A percentile compares a stretch with the other conserved stretches of the same genome.
These are phyloP conservation scores for Boletellus sp. DNA, from an alignment of 768 basidiomycete genomes.

Conservation along the genomic window DNA sequence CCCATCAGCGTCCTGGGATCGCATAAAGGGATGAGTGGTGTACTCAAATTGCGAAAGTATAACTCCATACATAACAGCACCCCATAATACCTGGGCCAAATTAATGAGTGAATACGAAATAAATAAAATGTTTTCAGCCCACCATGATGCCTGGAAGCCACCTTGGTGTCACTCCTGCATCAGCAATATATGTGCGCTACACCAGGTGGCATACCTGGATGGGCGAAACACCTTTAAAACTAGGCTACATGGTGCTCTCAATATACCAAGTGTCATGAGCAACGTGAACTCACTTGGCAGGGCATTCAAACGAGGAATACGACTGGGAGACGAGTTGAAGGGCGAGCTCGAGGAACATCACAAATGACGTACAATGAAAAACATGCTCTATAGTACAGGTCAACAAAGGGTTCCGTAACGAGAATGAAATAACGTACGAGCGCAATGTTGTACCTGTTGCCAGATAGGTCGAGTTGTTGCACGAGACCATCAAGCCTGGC, in stretches of 20 bases:
- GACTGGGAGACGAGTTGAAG: constrained; percentile 9
- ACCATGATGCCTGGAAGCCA: constrained; percentile 70
- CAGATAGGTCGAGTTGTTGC: constrained; percentile 51
- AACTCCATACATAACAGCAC: constrained; percentile 49
- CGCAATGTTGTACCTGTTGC: constrained; percentile 63
- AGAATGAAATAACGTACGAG: constrained; percentile 39
- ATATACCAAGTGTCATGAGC: neutral
- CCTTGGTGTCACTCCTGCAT: constrained; percentile 22
- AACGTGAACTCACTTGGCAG: constrained; percentile 49
- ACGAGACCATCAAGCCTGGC: constrained; percentile 62
- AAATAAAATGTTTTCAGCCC: constrained; percentile 10
- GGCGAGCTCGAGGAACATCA: neutral
- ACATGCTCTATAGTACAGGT: constrained; percentile 51
- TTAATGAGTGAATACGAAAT: neutral
- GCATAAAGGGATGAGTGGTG: neutral
- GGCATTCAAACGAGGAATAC: constrained; percentile 53
- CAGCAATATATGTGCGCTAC: neutral
- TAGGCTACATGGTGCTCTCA: constrained; percentile 9
- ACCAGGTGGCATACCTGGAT: constrained; percentile 41
- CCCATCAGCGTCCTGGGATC: constrained; percentile 56
- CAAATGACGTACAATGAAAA: constrained; percentile 52
- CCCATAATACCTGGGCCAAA: constrained; percentile 54
- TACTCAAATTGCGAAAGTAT: neutral
- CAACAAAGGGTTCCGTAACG: neutral
- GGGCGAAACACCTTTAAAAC: constrained; percentile 63